phyloP scores from a whole-genome alignment of 2,329 filamentous ascomycete species.

The Colletotrichum coccodes region DNA sequence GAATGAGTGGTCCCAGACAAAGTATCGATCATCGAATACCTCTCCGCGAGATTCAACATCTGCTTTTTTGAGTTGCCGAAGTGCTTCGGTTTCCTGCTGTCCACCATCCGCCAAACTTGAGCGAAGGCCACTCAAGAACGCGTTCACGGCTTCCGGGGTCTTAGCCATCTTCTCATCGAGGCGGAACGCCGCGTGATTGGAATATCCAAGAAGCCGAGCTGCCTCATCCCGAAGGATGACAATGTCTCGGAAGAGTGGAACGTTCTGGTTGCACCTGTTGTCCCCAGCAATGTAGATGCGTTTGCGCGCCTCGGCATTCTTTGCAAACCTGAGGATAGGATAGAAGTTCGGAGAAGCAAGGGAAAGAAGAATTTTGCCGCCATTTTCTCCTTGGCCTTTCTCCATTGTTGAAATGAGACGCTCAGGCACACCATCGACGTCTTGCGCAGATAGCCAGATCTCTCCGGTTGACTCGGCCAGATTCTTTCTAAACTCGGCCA shows the following conservation, averaged over 20 bases:
- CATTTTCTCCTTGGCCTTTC: conserved; percentile 66
- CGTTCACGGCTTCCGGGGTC: conserved; percentile 75
- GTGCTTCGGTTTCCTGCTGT: conserved; percentile 57
- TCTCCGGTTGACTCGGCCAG: conserved; percentile 2
- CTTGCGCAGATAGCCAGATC: not conserved
- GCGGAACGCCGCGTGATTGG: conserved; percentile 78
- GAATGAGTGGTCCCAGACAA: conserved; percentile 65
- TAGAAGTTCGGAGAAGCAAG: conserved; percentile 86
- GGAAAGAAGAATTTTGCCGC: conserved; percentile 80
- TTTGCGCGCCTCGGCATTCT: conserved; percentile 70
- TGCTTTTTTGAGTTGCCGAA: conserved; percentile 61
- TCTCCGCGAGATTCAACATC: conserved; percentile 47
- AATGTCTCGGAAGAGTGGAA: conserved; percentile 78
- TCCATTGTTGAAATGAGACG: conserved; percentile 75
- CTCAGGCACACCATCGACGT: too few species aligned
- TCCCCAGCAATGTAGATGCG: not conserved
- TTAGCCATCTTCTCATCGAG: conserved; percentile 92
- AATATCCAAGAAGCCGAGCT: conserved; percentile 80
- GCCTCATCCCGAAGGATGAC: conserved; percentile 81
- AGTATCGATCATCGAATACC: conserved; percentile 55
- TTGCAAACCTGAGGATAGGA: conserved; percentile 79
- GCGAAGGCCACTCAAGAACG: conserved; percentile 59
- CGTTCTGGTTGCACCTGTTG: conserved; percentile 48
- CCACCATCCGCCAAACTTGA: conserved; percentile 58
- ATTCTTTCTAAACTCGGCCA: not conserved